Percentiles rank a stretch among this genome's conserved stretches.
Conservation (phyloP, 2,329 filamentous ascomycete genomes). For the Drechslera avenae region DNA sequence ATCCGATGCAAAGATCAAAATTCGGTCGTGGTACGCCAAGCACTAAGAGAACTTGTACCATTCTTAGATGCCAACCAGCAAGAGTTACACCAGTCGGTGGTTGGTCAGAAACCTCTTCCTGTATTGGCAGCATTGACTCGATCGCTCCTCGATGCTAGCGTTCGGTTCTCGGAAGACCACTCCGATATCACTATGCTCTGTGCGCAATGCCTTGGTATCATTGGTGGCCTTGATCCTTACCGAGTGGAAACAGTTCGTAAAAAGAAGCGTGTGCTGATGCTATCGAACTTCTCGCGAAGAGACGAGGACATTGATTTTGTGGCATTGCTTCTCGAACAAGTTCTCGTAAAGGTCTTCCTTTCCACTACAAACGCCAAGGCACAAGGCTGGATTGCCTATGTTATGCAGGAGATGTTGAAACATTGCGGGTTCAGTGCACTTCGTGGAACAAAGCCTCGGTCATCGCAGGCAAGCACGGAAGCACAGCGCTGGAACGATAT, state of each 20-base stretch:
- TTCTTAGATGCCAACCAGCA: constrained; percentile 76
- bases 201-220: constrained; percentile 80
- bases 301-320: constrained; percentile 86
- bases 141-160: constrained; percentile 81
- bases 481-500: constrained; percentile 78
- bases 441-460: constrained; percentile 57
- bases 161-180: constrained; percentile 75
- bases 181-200: constrained; percentile 72
- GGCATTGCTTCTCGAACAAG: constrained; percentile 81
- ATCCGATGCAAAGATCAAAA: constrained; percentile 82
- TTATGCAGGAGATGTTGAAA: constrained; percentile 88
- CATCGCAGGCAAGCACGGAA: constrained; percentile 61
- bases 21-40: constrained; percentile 80
- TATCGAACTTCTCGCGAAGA: constrained; percentile 81
- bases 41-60: constrained; percentile 74
- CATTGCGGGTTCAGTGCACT: constrained; percentile 72
- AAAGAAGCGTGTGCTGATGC: constrained; percentile 80
- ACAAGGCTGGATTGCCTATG: constrained; percentile 90
- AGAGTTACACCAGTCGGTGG: constrained; percentile 76
- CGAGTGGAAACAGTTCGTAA: constrained; percentile 79
- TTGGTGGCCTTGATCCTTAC: constrained; percentile 92
- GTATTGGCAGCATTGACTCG: constrained; percentile 74
- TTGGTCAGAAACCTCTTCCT: constrained; percentile 81
- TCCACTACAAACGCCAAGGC: constrained; percentile 85
- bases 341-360: constrained; percentile 88